Percentiles rank a stretch among this genome's conserved stretches.
Conservation (phyloP, 2,329 filamentous ascomycete genomes). For the Pestalotiopsis sp. region DNA sequence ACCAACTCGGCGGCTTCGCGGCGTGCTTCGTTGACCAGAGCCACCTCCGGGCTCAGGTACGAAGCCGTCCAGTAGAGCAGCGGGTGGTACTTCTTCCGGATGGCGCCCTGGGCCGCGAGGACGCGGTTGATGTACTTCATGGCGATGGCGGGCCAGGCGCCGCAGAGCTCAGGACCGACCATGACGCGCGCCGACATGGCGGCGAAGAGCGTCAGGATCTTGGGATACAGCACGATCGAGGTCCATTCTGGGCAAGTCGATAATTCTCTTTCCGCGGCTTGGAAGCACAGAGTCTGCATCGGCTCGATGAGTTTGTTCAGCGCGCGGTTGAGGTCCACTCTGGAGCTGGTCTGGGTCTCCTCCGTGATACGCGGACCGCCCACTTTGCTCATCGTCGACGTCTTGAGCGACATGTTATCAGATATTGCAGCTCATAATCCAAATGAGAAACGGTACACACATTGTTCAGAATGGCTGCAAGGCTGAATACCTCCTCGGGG, state of each 20-base stretch:
- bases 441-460: background rate
- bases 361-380: conserved; percentile 10
- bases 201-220: conserved; percentile 13
- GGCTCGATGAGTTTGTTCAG: conserved; percentile 2
- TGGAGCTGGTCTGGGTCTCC: conserved; percentile 9
- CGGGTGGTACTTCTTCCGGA: conserved; percentile 19
- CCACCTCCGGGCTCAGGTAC: conserved; percentile 21
- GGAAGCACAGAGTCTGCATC: conserved; percentile 4
- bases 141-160: conserved; percentile 14
- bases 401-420: background rate
- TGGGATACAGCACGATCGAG: background rate
- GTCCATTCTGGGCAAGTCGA: conserved; percentile 14
- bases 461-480: conserved; percentile 7
- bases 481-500: background rate
- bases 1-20: conserved; percentile 20
- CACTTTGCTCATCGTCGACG: conserved; percentile 7
- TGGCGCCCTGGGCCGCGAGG: conserved; percentile 19
- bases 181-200: conserved; percentile 15
- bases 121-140: conserved; percentile 19
- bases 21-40: conserved; percentile 6
- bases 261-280: background rate
- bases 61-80: conserved; percentile 21
- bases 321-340: conserved; percentile 10
- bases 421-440: background rate
- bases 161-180: conserved; percentile 16